Base-by-base conservation (phyloP, 2,329 filamentous ascomycete genomes). In the Endocalyx cinctus region DNA sequence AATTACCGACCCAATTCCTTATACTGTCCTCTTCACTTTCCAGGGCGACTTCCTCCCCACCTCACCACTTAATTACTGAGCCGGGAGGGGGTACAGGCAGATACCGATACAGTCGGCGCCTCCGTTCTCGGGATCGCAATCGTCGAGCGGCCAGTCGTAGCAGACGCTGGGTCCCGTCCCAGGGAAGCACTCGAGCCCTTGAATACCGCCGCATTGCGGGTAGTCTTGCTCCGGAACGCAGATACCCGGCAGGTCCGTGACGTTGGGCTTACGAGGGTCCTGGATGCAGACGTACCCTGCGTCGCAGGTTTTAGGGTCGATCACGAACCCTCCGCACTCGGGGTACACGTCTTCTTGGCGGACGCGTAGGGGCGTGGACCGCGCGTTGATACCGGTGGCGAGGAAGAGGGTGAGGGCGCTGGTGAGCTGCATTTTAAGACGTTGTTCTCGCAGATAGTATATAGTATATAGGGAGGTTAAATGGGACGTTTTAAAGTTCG, bases 61-160 rank as follows among this genome's bases (percentile, higher is more conserved):
- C n/a, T n/a, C n/a, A n/a, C n/a, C n/a, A n/a, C n/a, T n/a, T n/a
- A n/a, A n/a, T n/a, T n/a, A n/a, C n/a, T n/a, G n/a, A n/a, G n/a
- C n/a, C n/a, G n/a, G n/a, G n/a, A 41, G 35, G 3, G 35, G 35
- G 18, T 34, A 29, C 5, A 41, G 35, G 26, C 38, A 41, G 14
- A 41, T 32, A 1, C 38, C 38, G 13, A 26, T 28, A 18, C 38
- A 41, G 22, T 38, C 31, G 10, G 23, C 18, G 10, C 35, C 38
- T 19, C 38, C 38, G 10, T 35, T 30, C 6, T 35, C 12, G 15
- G 38, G 38, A 18, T 37, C 31, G 35, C 38, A 41, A 13, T 20
- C 23, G 17, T 41, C 38, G 16, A 19, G 23, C 6, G 38, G 38
- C 31, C 32, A 37, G 31, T 38, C 34, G 31, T 28, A 37, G 16